Evolutionary conservation across 2,329 filamentous ascomycete genomes (phyloP).

Genomic region (Penicillium janthinellum): DNA sequence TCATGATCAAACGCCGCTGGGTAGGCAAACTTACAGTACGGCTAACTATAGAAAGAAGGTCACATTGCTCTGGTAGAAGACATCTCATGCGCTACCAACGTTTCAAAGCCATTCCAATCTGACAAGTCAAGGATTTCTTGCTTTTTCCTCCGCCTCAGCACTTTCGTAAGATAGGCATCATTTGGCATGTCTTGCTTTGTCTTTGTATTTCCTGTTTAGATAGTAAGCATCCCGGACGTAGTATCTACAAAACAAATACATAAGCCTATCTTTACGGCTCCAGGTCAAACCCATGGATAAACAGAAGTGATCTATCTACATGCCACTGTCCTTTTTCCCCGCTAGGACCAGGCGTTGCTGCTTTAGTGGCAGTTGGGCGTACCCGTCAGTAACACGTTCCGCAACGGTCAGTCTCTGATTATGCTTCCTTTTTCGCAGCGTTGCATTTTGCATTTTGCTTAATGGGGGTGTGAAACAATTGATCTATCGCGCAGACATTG

Average conservation of each 20-base stretch:
- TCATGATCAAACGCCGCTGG: too few species aligned
- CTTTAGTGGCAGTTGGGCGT: neutral
- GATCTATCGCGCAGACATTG: neutral
- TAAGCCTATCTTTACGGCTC: neutral
- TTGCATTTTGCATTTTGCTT: neutral
- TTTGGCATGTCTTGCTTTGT: neutral
- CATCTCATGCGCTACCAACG: neutral
- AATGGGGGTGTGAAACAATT: neutral
- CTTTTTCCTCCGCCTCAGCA: neutral
- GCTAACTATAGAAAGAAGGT: neutral
- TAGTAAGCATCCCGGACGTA: neutral
- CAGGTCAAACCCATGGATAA: neutral
- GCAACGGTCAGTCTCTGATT: neutral
- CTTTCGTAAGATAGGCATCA: neutral
- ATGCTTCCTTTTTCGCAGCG: neutral
- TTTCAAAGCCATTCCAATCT: neutral
- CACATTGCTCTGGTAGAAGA: neutral
- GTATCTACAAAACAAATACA: too few species aligned
- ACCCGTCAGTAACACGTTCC: neutral
- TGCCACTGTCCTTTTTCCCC: neutral
- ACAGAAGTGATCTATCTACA: neutral
- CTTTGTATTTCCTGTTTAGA: neutral
- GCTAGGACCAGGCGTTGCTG: neutral
- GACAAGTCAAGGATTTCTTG: neutral
- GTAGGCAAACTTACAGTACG: neutral